Evolutionary conservation across 768 basidiomycete species (phyloP), one percentile per base, ranked within the genome.

Genomic region (Phaffia tasmanica): DNA sequence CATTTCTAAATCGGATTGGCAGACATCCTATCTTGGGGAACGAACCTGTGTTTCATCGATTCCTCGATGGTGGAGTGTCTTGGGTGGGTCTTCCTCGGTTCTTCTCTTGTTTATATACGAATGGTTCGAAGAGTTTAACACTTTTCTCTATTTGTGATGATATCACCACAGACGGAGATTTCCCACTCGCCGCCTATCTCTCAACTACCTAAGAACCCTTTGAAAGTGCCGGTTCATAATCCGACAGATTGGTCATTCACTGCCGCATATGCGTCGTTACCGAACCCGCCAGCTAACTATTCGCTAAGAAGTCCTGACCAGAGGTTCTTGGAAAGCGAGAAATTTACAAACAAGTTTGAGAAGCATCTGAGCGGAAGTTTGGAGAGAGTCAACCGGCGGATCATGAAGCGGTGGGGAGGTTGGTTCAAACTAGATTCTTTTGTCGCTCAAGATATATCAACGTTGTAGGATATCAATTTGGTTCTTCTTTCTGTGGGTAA

Each of bases 391-490:
- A 93, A 94, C 21, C 83, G 94, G 61, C 80, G 94, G 70, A 83
- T 86, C 21, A 83, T 92, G 74, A 98, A 95, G 79, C 82, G 95
- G 61, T 99, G 95, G 94, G 84, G 88, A 75, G 91, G 91, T 87
- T 74, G 63, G 83, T 76, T 57, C 25, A 51, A 29, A 3, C 25
- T 63, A 42, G 35, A 11, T 42, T 42, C n/a, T n/a, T 42, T 11
- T 42, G 35, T 42, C 11, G 4, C 35, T 42, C 6, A 42, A 42
- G 35, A 42, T 4, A 42, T 42, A 4, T 42, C 6, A 42, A 42
- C 4, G 11, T 42, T 11, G 11, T 11, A 11, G 11, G 11, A 42
- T 42, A 11, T 11, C 35, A 42, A 42, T 4, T 11, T 42, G 11
- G 4, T 42, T 4, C 11, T 42, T 42, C 35, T 11, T 42, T 5